Percentiles rank a stretch among this genome's conserved stretches.
Evolutionary conservation across 2,329 filamentous ascomycete genomes (phyloP).

Genomic region (Epichloe bromicola): DNA sequence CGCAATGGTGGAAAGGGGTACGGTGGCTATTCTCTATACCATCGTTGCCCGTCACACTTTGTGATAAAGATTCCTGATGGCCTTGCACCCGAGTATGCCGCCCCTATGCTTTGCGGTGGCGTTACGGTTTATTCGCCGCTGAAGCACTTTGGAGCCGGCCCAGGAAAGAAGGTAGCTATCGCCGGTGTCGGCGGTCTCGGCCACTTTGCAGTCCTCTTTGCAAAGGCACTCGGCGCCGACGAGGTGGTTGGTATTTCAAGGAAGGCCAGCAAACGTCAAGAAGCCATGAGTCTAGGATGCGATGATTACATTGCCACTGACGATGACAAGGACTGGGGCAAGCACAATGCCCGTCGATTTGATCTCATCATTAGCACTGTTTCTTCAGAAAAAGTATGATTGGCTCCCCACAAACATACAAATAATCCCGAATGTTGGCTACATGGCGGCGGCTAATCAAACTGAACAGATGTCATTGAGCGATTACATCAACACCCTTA

Average conservation of each 20-base stretch:
- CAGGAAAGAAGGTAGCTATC: slow-evolving; percentile 53
- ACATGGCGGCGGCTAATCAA: not conserved
- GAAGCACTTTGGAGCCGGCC: slow-evolving; percentile 47
- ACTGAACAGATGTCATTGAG: slow-evolving; percentile 39
- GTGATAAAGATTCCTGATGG: slow-evolving; percentile 33
- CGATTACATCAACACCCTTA: slow-evolving; percentile 47
- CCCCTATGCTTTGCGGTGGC: slow-evolving; percentile 60
- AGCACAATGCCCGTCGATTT: slow-evolving; percentile 35
- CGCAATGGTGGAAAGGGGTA: slow-evolving; percentile 20
- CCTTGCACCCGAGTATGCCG: slow-evolving; percentile 26
- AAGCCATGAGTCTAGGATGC: slow-evolving; percentile 44
- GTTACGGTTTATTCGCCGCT: slow-evolving; percentile 55
- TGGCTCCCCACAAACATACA: too few relatives aligned
- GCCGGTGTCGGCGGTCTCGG: slow-evolving; percentile 56
- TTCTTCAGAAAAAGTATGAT: slow-evolving; percentile 21
- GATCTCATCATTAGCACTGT: slow-evolving; percentile 49
- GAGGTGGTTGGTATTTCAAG: slow-evolving; percentile 48
- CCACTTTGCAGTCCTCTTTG: slow-evolving; percentile 56
- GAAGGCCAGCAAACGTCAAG: slow-evolving; percentile 35
- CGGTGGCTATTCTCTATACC: slow-evolving; percentile 34
- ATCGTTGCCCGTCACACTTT: slow-evolving; percentile 31
- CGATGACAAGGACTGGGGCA: slow-evolving; percentile 42
- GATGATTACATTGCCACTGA: slow-evolving; percentile 31
- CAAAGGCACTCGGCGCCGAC: slow-evolving; percentile 53
- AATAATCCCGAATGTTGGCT: not conserved